Evolutionary conservation across 495 filamentous ascomycete species (phyloP).

Genomic region (Daldinia vernicosa): DNA sequence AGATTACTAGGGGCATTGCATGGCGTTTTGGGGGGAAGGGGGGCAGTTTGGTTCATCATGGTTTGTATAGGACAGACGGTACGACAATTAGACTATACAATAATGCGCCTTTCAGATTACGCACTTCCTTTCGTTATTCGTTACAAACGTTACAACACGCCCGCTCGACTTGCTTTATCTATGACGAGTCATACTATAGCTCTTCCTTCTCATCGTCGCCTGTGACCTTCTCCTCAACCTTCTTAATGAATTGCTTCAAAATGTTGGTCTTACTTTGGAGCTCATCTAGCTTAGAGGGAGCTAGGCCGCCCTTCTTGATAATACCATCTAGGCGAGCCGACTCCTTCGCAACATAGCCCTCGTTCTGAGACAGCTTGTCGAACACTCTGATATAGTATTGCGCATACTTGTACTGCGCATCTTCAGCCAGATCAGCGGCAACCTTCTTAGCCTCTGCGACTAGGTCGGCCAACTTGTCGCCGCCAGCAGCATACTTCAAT

Average conservation of each 20-base stretch:
- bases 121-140: constrained; percentile 29
- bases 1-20: constrained; percentile 21
- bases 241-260: constrained; percentile 74
- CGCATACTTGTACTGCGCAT: constrained; percentile 73
- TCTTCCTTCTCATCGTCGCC: constrained; percentile 50
- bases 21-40: constrained; percentile 45
- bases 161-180: constrained; percentile 9
- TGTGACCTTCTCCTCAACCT: constrained; percentile 44
- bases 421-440: constrained; percentile 70
- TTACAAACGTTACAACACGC: constrained; percentile 14
- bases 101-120: constrained; percentile 14
- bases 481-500: constrained; percentile 68
- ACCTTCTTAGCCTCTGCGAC: constrained; percentile 74
- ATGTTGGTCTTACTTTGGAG: constrained; percentile 88
- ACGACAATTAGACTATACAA: constrained; percentile 1
- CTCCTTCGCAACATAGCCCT: constrained; percentile 87
- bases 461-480: constrained; percentile 64
- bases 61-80: constrained; percentile 1
- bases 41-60: constrained; percentile 20
- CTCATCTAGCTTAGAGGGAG: constrained; percentile 88
- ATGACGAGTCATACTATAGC: constrained; percentile 60
- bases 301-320: constrained; percentile 84
- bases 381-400: constrained; percentile 93
- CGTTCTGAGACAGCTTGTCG: constrained; percentile 79
- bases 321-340: constrained; percentile 79